Conservation (phyloP, 2,329 filamentous ascomycete genomes). For the Cladosporium sp. region DNA sequence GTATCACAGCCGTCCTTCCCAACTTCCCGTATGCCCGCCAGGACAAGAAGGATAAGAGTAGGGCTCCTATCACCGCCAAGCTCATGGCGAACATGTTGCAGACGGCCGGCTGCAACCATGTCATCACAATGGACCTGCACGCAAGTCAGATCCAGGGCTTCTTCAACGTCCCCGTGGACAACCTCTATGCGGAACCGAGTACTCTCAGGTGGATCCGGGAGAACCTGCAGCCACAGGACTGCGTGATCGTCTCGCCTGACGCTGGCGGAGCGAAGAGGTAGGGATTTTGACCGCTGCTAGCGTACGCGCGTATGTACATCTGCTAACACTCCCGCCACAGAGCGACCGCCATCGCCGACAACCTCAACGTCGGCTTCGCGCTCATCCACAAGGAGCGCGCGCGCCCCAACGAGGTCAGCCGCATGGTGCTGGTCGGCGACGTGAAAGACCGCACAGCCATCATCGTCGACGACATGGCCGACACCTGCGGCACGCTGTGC, state of each 20-base stretch:
- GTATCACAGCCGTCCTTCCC: conserved; percentile 90
- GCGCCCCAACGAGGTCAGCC: conserved; percentile 81
- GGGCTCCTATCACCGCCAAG: conserved; percentile 93
- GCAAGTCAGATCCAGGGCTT: conserved; percentile 93
- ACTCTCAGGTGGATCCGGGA: conserved; percentile 87
- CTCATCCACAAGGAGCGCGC: conserved; percentile 96
- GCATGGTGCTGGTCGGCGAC: conserved; percentile 94
- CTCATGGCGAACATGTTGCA: conserved; percentile 97
- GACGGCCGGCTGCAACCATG: conserved; percentile 84
- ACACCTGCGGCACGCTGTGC: conserved; percentile 81
- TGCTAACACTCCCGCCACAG: conserved; percentile 34
- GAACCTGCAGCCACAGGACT: conserved; percentile 73
- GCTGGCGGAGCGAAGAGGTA: conserved; percentile 88
- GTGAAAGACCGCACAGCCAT: conserved; percentile 89
- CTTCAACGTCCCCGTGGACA: conserved; percentile 76
- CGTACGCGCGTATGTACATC: neutral
- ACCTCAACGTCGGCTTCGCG: conserved; percentile 82
- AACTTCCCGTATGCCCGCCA: conserved; percentile 96
- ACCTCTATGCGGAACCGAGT: conserved; percentile 90
- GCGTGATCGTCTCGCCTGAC: conserved; percentile 91
- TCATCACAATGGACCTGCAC: conserved; percentile 95
- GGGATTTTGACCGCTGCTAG: conserved; percentile 14
- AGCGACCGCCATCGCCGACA: conserved; percentile 88
- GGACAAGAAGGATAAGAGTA: conserved; percentile 94
- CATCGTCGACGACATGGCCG: conserved; percentile 95